A percentile compares a stretch with the other conserved stretches of the same genome.
These are phyloP conservation scores for Fusarium napiforme DNA, from an alignment of 2,329 filamentous ascomycete genomes.

Conservation along the genomic window DNA sequence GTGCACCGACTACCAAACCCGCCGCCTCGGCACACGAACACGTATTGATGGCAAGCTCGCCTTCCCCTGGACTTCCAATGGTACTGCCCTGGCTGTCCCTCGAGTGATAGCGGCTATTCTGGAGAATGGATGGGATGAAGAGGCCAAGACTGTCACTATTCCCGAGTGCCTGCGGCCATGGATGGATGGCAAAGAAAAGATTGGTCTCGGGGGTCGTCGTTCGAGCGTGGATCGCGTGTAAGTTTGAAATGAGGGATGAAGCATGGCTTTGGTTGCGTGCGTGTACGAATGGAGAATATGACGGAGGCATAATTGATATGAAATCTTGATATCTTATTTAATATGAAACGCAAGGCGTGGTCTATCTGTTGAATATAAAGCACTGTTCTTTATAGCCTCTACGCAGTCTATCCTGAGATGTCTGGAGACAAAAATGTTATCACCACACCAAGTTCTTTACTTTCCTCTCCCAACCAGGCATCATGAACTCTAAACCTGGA, in stretches of 20 bases:
- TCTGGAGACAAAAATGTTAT: not conserved
- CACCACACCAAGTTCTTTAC: conserved; percentile 26
- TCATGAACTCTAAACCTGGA: conserved; percentile 42
- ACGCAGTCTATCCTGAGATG: not conserved
- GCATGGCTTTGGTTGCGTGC: conserved; percentile 10
- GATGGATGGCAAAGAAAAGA: conserved; percentile 81
- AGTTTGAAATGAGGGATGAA: not conserved
- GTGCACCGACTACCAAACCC: conserved; percentile 94
- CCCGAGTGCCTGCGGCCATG: conserved; percentile 83
- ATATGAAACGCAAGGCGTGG: conserved; percentile 18
- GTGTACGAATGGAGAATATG: conserved; percentile 25
- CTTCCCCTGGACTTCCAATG: conserved; percentile 93
- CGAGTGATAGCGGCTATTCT: conserved; percentile 88
- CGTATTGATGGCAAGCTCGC: conserved; percentile 67
- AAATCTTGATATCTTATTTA: conserved; percentile 28
- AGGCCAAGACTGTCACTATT: conserved; percentile 72
- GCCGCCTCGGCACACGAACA: conserved; percentile 81
- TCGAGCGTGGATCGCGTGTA: conserved; percentile 46
- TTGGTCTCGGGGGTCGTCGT: conserved; percentile 57
- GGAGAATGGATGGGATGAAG: conserved; percentile 89
- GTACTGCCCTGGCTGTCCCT: conserved; percentile 91
- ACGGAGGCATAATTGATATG: conserved; percentile 15
- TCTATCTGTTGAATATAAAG: conserved; percentile 6
- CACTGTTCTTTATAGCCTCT: not conserved
- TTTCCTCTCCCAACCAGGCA: conserved; percentile 41